These are phyloP conservation scores for Talaromyces sp. DNA, from an alignment of 2,329 filamentous ascomycete genomes.

Conservation along the genomic window DNA sequence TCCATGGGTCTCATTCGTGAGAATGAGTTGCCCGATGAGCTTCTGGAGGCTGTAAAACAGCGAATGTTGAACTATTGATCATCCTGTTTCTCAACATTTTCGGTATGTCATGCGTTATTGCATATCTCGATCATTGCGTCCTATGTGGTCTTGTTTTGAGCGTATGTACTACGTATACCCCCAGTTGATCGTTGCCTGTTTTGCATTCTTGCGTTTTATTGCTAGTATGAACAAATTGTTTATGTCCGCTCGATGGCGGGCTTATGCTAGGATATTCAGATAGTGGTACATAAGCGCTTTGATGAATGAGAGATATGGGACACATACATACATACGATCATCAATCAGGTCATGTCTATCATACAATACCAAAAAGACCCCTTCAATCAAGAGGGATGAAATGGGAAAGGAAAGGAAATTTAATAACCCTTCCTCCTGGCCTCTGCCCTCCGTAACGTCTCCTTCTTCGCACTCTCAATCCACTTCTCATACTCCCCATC, in stretches of 20 bases:
- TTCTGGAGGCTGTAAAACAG: constrained; percentile 59
- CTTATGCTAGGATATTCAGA: not conserved
- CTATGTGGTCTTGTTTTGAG: not conserved
- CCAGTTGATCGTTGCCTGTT: not conserved
- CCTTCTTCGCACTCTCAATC: constrained; percentile 62
- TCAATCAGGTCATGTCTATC: not conserved
- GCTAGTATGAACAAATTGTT: too few species aligned
- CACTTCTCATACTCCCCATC: constrained; percentile 68
- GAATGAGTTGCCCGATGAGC: constrained; percentile 68
- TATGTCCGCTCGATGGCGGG: too few species aligned
- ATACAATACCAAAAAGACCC: too few species aligned
- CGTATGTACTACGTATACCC: not conserved
- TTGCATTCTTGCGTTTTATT: not conserved
- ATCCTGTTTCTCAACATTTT: not conserved
- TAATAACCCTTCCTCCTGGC: constrained; percentile 21
- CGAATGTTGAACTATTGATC: constrained; percentile 58
- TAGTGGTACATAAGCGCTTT: not conserved
- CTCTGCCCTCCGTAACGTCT: constrained; percentile 39
- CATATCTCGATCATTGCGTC: not conserved
- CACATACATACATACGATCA: not conserved
- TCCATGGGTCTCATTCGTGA: constrained; percentile 66
- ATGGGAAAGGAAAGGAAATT: not conserved
- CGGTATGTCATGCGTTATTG: not conserved
- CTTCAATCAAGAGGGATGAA: too few species aligned
- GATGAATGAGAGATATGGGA: too few species aligned